Evolutionary conservation across 2,329 filamentous ascomycete genomes (phyloP), one percentile per base, ranked within the genome.

Genomic region (Hymenoscyphus salicellus): DNA sequence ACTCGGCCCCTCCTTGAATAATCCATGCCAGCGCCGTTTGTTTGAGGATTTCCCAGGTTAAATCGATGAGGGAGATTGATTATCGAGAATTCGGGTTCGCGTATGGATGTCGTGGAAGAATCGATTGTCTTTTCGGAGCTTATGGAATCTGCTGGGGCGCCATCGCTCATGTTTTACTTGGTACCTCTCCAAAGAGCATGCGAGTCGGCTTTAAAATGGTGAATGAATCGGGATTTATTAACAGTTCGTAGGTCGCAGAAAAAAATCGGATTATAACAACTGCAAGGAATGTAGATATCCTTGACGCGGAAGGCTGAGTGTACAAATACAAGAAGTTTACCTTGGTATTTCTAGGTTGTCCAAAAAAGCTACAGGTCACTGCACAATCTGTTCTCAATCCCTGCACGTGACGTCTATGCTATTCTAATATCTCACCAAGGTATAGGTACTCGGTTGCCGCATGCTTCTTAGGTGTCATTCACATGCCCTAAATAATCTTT

Each of bases 1-100:
- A 93, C 83, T 6, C 84, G 60, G 58, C 61, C 61, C 62, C 58
- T 70, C 60, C 66, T 70, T 17, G 69, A 64, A 46, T 55, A 57
- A 38, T 61, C 33, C 70, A 69, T 69, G 28, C 61, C 70, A 58
- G 59, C 32, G 41, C 65, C 69, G 59, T 71, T 72, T 20, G 63
- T 60, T 60, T 56, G 55, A 32, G 60, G 60, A 11, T 46, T 32
- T 41, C 60, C 60, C 5, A 63, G 49, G 58, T 60, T 65, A n/a
- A 60, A 56, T 67, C 43, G 63, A 61, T 55, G 20, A 7, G 30
- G 32, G 23, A 38, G 17, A 61, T 16, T 30, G 14, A 30, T 26
- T 28, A 20, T 23, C 28, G 66, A 65, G 4, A 63, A 61, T 16
- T 65, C 65, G 33, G 63, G 52, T 23, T 64, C 62, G 17, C 55